Evolutionary conservation across 352 stramenopile genomes (phyloP).

Genomic region (Phytophthora sp.): DNA sequence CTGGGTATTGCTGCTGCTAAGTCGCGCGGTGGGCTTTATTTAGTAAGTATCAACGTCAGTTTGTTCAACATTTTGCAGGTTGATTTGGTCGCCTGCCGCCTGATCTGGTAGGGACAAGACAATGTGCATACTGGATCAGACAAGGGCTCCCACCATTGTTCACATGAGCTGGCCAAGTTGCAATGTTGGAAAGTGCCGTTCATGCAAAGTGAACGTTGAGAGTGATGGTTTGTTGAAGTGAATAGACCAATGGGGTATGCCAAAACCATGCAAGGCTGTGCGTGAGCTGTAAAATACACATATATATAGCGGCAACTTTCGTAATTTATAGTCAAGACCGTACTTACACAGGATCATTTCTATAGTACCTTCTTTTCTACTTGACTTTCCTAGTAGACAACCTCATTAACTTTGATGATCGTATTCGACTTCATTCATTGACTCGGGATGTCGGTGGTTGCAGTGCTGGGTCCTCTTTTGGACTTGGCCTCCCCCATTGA

Average conservation of each 20-base stretch:
- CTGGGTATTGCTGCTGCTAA: too few relatives aligned
- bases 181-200: too few relatives aligned
- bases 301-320: not conserved
- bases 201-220: too few relatives aligned
- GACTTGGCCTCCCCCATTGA: too few relatives aligned
- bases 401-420: conserved; percentile 16
- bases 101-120: too few relatives aligned
- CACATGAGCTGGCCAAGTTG: too few relatives aligned
- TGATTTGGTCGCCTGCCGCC: too few relatives aligned
- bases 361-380: conserved; percentile 25
- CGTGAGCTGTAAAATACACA: not conserved
- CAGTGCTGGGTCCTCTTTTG: not conserved
- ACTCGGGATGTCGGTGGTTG: not conserved
- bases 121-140: too few relatives aligned
- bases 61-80: too few relatives aligned
- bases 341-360: conserved; percentile 25
- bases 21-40: too few relatives aligned
- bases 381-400: conserved; percentile 6
- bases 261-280: not conserved
- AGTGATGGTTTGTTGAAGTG: conserved; percentile 1
- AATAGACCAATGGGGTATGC: not conserved
- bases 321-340: conserved; percentile 1
- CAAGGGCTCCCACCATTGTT: too few relatives aligned
- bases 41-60: too few relatives aligned
- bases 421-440: conserved; percentile 13